Base-by-base conservation (phyloP, 2,329 filamentous ascomycete genomes). In the Paracoccidioides lutzii region DNA sequence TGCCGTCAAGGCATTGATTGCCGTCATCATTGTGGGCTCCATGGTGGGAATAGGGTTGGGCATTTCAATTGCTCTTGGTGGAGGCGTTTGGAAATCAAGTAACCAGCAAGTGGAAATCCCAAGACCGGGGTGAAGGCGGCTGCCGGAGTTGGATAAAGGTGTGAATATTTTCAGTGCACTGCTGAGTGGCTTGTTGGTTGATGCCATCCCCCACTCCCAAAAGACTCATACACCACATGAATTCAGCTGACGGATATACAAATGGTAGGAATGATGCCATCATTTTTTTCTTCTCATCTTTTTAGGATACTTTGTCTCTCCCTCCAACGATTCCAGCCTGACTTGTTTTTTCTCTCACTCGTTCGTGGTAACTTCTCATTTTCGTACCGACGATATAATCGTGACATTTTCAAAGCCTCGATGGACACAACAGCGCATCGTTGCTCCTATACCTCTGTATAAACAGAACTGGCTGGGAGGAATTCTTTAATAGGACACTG, bases 21-120 rank as follows among this genome's bases (percentile, higher is more conserved):
- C 71, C 0, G 53, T 75, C n/a, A 56, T 74, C 10, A 67, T 72
- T 6, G 59, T 75, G 22, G 73, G 73, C 4, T 66, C 64, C 14
- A 73, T 73, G 66, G 69, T 75, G 15, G 74, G 69, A 5, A 69
- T 76, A 57, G 74, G 72, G 8, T 59, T 76, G 57, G 73, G 74
- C 3, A 73, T 76, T 56, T 72, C 71, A 1, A 66, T 67, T 28
- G 71, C 71, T 1, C 71, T 75, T 1, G 70, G 71, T 35, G 73
- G 71, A n/a, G 69, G 71, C 5, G 69, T 74, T 3, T 76, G 72
- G 69, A 72, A 66, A 57, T 67, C 61, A 8, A 65, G 66, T 57
- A 62, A 69, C 15, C 60, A 65, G 38, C 63, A 67, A 28, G 62
- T 62, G 30, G 50, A 61, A 0, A 63, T 71, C 54, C 63, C 65